Conservation (phyloP, 75 land plant species). For the Larix kaempferi region DNA sequence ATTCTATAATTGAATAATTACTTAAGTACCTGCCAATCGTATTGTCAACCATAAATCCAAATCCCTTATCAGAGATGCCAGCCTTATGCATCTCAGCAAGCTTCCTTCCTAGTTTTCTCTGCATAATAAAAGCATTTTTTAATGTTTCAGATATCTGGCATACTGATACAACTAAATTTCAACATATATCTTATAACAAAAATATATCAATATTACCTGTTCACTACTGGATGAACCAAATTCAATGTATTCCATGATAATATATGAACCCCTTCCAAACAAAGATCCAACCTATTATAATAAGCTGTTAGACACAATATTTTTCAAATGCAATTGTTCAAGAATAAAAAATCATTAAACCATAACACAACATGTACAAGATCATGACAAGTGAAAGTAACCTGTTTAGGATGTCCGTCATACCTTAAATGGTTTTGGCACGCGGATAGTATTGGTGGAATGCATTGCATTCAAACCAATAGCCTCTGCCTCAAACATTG, state of each 20-base stretch:
- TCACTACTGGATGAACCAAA: slow-evolving; percentile 74
- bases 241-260: slow-evolving; percentile 96
- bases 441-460: slow-evolving; percentile 80
- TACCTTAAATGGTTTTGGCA: slow-evolving; percentile 93
- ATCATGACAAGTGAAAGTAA: not conserved
- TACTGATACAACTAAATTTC: not conserved
- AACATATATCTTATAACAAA: not conserved
- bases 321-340: slow-evolving; percentile 1
- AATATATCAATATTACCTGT: slow-evolving; percentile 55
- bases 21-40: slow-evolving; percentile 88
- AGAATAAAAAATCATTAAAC: not conserved
- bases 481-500: slow-evolving; percentile 99
- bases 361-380: slow-evolving; percentile 7
- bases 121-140: slow-evolving; percentile 11
- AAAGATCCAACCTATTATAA: slow-evolving; percentile 59
- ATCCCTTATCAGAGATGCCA: slow-evolving; percentile 78
- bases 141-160: not conserved
- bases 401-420: not conserved
- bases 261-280: slow-evolving; percentile 86
- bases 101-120: slow-evolving; percentile 85
- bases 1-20: too few species aligned
- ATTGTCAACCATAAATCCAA: slow-evolving; percentile 93
- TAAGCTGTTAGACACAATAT: slow-evolving; percentile 1
- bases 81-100: slow-evolving; percentile 93
- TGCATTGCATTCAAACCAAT: slow-evolving; percentile 87